Base-by-base conservation (phyloP, 2,329 filamentous ascomycete genomes). In the Talaromyces sp. region DNA sequence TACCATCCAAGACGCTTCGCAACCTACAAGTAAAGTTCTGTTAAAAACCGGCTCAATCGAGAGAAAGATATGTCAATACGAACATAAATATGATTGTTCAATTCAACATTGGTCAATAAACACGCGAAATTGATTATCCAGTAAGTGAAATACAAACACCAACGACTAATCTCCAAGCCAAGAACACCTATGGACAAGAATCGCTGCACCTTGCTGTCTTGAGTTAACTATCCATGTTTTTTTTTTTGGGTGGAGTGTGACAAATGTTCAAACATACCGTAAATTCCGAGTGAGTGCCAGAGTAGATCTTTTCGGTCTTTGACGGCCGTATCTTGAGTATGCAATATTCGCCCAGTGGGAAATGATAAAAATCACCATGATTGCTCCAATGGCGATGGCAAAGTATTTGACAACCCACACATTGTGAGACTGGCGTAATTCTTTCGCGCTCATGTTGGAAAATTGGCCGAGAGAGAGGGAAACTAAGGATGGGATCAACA, bases 381-480 rank as follows among this genome's bases (percentile, higher is more conserved):
- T 64, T 2, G 56, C 36, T 1, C 65, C 65, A 5, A 65, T 64
- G 31, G 60, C 44, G 14, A 66, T 66, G 7, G 65, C 64, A 58
- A 64, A 64, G 23, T 64, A 66, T 23, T 66, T 63, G n/a, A 50
- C 50, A n/a, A 31, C 59, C 65, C 65, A 66, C 30, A 57, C 61
- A 57, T 66, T 66, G 4, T 61, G 53, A n/a, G 12, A 56, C 53
- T 58, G 59, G 6, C 61, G 63, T n/a, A 63, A 34, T 42, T 31
- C 23, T 23, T 23, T 52, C 31, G 30, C 27, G 5, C 14, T 31
- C 50, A 53, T 53, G 18, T 16, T 47, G n/a, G 18, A 7, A 27
- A 44, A 16, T 10, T 18, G 5, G 12, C 33, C 9, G 1, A 40
- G 4, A n/a, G 5, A 40, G 3, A n/a, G 5, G n/a, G 3, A 40